These are phyloP conservation scores for Kwoniella sp. DNA, from an alignment of 768 basidiomycete genomes.

Conservation along the genomic window DNA sequence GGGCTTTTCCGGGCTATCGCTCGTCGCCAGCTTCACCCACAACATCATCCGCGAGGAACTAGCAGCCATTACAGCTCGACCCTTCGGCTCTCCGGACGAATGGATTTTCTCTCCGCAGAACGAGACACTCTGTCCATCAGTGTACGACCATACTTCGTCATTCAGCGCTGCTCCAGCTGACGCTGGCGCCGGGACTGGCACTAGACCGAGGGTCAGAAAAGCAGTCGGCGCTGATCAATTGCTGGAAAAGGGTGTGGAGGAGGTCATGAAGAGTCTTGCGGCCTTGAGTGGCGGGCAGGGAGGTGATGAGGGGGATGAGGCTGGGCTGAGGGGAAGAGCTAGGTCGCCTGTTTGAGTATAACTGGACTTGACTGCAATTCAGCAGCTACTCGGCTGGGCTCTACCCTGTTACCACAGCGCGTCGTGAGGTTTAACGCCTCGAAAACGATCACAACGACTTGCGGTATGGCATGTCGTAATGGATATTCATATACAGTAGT, in stretches of 20 bases:
- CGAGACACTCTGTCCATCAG: constrained; percentile 5
- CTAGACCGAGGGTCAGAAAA: background rate
- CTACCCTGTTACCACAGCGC: no score
- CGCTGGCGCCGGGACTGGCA: background rate
- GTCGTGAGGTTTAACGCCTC: no score
- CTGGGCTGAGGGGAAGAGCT: constrained; percentile 11
- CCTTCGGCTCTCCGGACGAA: constrained; percentile 40
- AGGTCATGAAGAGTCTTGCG: constrained; percentile 12
- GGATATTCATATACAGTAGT: background rate
- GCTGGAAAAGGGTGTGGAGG: constrained; percentile 19
- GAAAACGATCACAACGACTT: no score
- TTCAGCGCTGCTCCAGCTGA: background rate
- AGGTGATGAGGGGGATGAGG: background rate
- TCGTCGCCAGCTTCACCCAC: constrained; percentile 40
- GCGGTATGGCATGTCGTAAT: no score
- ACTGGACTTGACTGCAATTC: background rate
- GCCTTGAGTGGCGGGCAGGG: background rate
- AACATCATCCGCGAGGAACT: constrained; percentile 54
- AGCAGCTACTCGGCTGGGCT: no score
- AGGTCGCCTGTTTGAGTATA: constrained; percentile 6
- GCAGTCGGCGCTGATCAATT: constrained; percentile 11
- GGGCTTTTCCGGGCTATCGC: background rate
- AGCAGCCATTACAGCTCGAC: constrained; percentile 49
- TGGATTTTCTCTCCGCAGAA: constrained; percentile 51
- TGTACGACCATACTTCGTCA: background rate